These are phyloP conservation scores for Xylaria sp. DNA, from an alignment of 2,329 filamentous ascomycete species.

Conservation along the genomic window DNA sequence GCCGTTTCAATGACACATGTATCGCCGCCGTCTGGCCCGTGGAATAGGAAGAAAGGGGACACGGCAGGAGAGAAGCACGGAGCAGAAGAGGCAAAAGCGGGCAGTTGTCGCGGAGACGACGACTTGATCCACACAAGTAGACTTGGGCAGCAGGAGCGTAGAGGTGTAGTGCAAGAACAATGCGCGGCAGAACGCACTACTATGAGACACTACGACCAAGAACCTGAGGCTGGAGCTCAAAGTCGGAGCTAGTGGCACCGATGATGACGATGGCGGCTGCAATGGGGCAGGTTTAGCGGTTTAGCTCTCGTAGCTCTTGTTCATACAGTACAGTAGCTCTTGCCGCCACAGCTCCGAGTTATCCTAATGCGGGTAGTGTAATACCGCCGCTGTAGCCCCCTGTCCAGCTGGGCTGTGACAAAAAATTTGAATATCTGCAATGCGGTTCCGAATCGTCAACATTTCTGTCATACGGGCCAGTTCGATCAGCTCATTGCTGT, in stretches of 20 bases:
- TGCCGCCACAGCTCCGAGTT: not conserved
- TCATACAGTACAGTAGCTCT: not conserved
- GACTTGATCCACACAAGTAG: conserved; percentile 4
- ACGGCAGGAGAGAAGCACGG: not conserved
- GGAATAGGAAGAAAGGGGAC: conserved; percentile 14
- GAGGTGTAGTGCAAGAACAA: not conserved
- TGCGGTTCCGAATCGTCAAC: not conserved
- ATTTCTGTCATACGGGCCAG: not conserved
- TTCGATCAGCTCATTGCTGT: not conserved
- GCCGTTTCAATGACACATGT: not conserved
- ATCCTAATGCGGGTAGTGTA: too few relatives aligned
- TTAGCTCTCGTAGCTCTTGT: conserved; percentile 4
- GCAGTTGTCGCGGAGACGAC: conserved; percentile 14
- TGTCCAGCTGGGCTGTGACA: not conserved
- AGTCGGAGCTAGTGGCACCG: conserved; percentile 23
- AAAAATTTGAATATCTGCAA: not conserved
- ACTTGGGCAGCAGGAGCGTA: not conserved
- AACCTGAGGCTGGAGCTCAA: not conserved
- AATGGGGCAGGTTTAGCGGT: conserved; percentile 20
- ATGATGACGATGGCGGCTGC: conserved; percentile 43
- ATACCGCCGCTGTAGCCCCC: not conserved
- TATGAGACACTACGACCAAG: too few relatives aligned
- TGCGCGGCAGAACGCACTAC: not conserved
- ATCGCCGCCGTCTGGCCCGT: not conserved
- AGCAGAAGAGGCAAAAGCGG: conserved; percentile 4